phyloP scores from a whole-genome alignment of 129 eudicot genomes.

The Flaveria robusta region DNA sequence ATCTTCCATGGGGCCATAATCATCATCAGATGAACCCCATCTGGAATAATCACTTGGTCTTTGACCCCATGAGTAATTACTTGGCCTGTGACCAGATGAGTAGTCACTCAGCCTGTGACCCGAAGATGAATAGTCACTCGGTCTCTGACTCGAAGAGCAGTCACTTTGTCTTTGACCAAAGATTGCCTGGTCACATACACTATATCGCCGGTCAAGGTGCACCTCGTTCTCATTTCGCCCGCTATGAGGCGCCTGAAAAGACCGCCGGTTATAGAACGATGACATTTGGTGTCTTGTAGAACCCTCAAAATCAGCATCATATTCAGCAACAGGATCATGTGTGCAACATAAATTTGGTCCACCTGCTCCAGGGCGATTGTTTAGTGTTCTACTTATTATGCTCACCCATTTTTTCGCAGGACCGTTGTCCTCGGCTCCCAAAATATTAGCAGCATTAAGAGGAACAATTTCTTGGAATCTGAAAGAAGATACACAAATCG shows the following conservation, averaged over 20 bases:
- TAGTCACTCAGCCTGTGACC: conserved; percentile 72
- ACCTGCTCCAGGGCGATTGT: conserved; percentile 56
- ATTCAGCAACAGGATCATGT: conserved; percentile 81
- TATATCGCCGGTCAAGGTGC: conserved; percentile 75
- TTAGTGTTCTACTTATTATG: conserved; percentile 64
- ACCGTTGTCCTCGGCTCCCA: conserved; percentile 93
- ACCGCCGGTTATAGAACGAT: conserved; percentile 60
- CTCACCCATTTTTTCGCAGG: conserved; percentile 85
- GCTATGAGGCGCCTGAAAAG: conserved; percentile 69
- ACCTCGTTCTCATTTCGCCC: conserved; percentile 44
- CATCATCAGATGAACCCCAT: conserved; percentile 59
- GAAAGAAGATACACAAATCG: neutral
- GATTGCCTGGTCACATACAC: conserved; percentile 88
- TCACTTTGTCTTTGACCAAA: conserved; percentile 84
- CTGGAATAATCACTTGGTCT: conserved; percentile 83
- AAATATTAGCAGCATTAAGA: conserved; percentile 81
- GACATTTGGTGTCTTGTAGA: conserved; percentile 59
- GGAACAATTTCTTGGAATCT: conserved; percentile 98
- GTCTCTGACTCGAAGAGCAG: conserved; percentile 54
- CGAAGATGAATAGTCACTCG: conserved; percentile 58
- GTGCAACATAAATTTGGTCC: conserved; percentile 54
- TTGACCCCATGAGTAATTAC: conserved; percentile 48
- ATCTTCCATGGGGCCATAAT: conserved; percentile 66
- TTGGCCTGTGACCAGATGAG: too few relatives aligned
- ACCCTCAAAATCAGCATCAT: conserved; percentile 90